These are phyloP conservation scores for Enterospora canceri DNA, from an alignment of 371 early-diverging fungal species.

Conservation along the genomic window DNA sequence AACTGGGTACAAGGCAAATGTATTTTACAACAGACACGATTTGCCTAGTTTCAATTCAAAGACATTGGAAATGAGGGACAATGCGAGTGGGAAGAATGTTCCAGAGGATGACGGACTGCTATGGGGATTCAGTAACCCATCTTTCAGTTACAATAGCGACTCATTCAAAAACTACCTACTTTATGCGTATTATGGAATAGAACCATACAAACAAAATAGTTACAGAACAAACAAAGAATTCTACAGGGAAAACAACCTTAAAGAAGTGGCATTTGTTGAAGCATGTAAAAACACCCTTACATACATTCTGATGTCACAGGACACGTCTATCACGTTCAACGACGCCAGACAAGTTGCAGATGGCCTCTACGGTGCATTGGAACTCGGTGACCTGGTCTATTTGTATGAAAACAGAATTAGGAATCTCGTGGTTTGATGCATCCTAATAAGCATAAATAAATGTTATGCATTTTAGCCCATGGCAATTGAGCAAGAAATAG, in stretches of 20 bases:
- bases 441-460: background rate
- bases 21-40: background rate
- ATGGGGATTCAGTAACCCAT: background rate
- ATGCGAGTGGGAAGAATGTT: background rate
- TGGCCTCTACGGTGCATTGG: background rate
- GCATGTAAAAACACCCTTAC: background rate
- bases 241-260: background rate
- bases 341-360: background rate
- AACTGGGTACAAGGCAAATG: background rate
- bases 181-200: background rate
- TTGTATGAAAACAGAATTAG: background rate
- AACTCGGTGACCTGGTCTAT: background rate
- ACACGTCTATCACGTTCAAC: background rate
- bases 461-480: constrained; percentile 3
- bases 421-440: background rate
- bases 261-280: background rate
- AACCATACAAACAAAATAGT: background rate
- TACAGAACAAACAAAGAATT: background rate
- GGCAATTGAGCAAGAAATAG: constrained; percentile 35
- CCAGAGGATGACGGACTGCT: background rate
- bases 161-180: background rate
- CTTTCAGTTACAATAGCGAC: background rate
- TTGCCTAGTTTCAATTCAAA: background rate
- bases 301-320: background rate
- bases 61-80: background rate